Conservation (phyloP, 2,329 filamentous ascomycete species). For the Pestalotiopsis sp. region DNA sequence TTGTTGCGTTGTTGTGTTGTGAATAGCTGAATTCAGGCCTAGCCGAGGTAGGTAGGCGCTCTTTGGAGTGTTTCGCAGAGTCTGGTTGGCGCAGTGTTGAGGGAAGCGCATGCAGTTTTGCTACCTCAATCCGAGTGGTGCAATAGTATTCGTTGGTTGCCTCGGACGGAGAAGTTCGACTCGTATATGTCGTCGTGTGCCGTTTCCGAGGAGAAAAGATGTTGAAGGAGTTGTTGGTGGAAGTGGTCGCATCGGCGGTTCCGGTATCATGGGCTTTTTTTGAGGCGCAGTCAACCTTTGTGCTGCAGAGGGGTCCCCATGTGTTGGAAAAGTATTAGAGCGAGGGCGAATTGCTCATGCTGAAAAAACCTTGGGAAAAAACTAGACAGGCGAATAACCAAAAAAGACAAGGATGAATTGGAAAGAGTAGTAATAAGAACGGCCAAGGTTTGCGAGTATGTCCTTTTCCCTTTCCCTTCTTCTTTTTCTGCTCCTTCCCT, state of each 20-base stretch:
- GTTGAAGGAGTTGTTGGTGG: slow-evolving; percentile 25
- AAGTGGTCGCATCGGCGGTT: slow-evolving; percentile 24
- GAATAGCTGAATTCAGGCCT: neutral
- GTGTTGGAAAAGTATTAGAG: neutral
- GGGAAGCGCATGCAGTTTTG: neutral
- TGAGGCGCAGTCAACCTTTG: slow-evolving; percentile 9
- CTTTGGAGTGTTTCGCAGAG: neutral
- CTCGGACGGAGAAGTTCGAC: neutral
- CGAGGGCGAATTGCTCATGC: neutral
- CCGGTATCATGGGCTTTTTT: slow-evolving; percentile 17
- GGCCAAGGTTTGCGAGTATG: neutral
- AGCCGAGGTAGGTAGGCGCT: neutral
- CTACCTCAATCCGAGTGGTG: neutral
- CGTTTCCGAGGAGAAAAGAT: slow-evolving; percentile 6
- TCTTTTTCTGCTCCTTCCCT: neutral
- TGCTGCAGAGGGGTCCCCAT: neutral
- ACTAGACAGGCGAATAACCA: neutral
- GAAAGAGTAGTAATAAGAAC: neutral
- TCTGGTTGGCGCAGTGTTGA: neutral
- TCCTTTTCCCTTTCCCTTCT: neutral
- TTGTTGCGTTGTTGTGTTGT: neutral
- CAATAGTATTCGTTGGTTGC: neutral
- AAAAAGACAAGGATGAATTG: neutral
- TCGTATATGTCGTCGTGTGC: slow-evolving; percentile 12
- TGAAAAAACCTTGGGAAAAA: neutral